Evolutionary conservation across 257 asterid genomes (phyloP), one percentile per base, ranked within the genome.

Genomic region (Galeopsis tetrahit): DNA sequence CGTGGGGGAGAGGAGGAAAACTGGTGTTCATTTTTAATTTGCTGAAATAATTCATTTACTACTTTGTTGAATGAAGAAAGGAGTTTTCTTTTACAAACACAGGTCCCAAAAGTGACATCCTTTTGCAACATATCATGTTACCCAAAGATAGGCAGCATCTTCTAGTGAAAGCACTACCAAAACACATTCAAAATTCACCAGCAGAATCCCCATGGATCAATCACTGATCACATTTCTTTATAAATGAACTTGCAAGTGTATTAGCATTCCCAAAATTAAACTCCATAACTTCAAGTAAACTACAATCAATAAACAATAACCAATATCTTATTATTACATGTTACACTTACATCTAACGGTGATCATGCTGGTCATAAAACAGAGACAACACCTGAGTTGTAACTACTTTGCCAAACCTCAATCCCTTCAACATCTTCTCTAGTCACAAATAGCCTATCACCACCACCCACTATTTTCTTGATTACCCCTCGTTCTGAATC

Each of bases 321-420:
- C 35, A 66, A 39, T 28, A 60, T 17, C 28, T 32, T 9, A 70
- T 32, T 9, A 70, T 42, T 28, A 70, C 67, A 57, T 17, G 42
- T 36, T 40, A 56, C 31, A 69, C 13, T 36, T 40, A 56, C 31
- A 69, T 28, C 15, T 9, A 53, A 9, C 21, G 21, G 55, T n/a
- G 46, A 40, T 40, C 8, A 59, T 21, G 10, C 6, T 14, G 51
- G 63, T 90, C 87, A 86, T 68, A 69, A 70, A 67, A 82, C 77
- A 35, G 92, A 75, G 66, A 84, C 84, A 2, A 51, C 85, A 2
- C 90, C 89, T 0, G 96, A 91, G 79, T 78, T 81, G 66, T 79
- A 66, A 46, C 88, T 84, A 73, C 98, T 91, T 78, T 87, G 92
- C 99, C 99, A 94, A 71, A 91, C 96, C 86, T 94, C 99, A 81